Conservation (phyloP, 805 yeast genomes). For the Myxozyma geophila region DNA sequence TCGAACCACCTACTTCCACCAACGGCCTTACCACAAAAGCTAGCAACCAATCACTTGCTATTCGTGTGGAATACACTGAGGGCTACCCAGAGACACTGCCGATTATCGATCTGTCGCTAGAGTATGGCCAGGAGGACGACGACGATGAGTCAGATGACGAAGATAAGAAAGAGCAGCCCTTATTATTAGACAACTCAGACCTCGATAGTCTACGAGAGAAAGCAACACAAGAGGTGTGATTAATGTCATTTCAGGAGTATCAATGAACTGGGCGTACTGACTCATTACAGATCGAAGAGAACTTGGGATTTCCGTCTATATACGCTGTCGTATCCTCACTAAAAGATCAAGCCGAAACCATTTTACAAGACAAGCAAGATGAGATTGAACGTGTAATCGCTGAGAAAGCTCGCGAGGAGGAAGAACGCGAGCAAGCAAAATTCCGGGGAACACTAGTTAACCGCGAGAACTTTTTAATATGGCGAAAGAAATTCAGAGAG, state of each 20-base stretch:
- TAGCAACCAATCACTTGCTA: constrained; percentile 56
- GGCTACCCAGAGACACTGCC: constrained; percentile 84
- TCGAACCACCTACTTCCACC: constrained; percentile 64
- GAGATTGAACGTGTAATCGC: constrained; percentile 62
- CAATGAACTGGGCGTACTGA: background rate
- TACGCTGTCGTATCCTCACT: constrained; percentile 76
- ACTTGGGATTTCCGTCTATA: constrained; percentile 89
- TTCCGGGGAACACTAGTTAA: constrained; percentile 92
- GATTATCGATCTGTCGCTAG: constrained; percentile 51
- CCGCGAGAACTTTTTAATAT: constrained; percentile 65
- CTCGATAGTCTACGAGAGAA: constrained; percentile 35
- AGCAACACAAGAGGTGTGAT: constrained; percentile 39
- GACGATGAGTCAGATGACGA: constrained; percentile 57
- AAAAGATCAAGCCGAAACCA: constrained; percentile 78
- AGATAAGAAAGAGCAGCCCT: constrained; percentile 47
- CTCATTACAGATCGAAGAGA: constrained; percentile 59
- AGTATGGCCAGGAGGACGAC: constrained; percentile 42
- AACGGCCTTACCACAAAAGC: background rate
- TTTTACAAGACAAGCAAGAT: constrained; percentile 63
- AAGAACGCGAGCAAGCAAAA: constrained; percentile 83
- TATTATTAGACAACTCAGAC: constrained; percentile 45
- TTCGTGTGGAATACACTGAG: constrained; percentile 70
- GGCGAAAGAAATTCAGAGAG: constrained; percentile 74
- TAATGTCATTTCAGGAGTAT: background rate
- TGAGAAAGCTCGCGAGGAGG: constrained; percentile 62